phyloP scores from a whole-genome alignment of 129 eudicot species.

The Pulicaria dysenterica region DNA sequence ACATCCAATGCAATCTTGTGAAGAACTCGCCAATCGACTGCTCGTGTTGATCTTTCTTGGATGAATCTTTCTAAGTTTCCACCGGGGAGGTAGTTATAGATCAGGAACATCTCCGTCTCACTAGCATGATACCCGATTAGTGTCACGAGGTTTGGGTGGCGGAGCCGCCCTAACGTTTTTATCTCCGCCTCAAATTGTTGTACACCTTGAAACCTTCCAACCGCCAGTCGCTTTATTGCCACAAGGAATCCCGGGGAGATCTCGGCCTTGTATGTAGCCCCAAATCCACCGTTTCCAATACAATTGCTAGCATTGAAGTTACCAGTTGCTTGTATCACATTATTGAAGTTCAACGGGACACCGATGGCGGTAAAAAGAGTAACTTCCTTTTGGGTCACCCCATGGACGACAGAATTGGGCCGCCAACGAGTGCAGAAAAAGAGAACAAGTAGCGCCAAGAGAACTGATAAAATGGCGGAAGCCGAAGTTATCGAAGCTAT shows the following conservation, averaged over 20 bases:
- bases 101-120: constrained; percentile 89
- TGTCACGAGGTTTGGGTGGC: constrained; percentile 84
- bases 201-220: constrained; percentile 88
- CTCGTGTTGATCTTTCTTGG: constrained; percentile 78
- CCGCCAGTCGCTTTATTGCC: constrained; percentile 76
- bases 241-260: constrained; percentile 74
- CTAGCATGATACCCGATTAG: constrained; percentile 87
- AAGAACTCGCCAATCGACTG: constrained; percentile 76
- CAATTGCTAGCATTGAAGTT: constrained; percentile 83
- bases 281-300: constrained; percentile 94
- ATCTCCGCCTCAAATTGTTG: constrained; percentile 94
- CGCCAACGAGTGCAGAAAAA: constrained; percentile 75
- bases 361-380: constrained; percentile 74
- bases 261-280: constrained; percentile 91
- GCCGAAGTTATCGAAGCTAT: constrained; percentile 84
- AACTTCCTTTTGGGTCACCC: constrained; percentile 63
- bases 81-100: constrained; percentile 79
- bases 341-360: constrained; percentile 73
- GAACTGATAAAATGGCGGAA: constrained; percentile 71
- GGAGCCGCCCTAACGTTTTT: constrained; percentile 76
- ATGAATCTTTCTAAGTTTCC: constrained; percentile 85
- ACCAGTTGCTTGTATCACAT: constrained; percentile 76
- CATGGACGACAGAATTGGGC: constrained; percentile 58
- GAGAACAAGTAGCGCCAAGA: constrained; percentile 71
- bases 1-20: constrained; percentile 89